phyloP scores from a whole-genome alignment of 2,329 filamentous ascomycete species.

The Diaporthe eres region DNA sequence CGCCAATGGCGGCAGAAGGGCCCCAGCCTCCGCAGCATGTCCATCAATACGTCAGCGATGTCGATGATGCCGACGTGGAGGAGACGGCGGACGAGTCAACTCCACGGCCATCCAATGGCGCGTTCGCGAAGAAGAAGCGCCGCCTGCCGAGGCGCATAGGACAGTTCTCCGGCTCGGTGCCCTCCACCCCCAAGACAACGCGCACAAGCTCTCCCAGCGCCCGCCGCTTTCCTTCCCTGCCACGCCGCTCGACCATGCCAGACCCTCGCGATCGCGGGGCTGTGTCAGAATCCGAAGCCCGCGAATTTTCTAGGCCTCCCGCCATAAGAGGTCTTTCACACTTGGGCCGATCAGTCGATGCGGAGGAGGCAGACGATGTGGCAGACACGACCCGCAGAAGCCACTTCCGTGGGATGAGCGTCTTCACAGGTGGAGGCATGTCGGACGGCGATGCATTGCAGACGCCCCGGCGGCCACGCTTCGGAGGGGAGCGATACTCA shows the following conservation, averaged over 20 bases:
- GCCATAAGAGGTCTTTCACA: constrained; percentile 39
- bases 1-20: constrained; percentile 39
- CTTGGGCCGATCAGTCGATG: constrained; percentile 54
- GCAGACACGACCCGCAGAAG: constrained; percentile 52
- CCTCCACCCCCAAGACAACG: constrained; percentile 71
- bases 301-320: constrained; percentile 58
- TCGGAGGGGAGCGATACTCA: constrained; percentile 76
- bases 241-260: constrained; percentile 76
- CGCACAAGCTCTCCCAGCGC: constrained; percentile 59
- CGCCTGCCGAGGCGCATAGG: constrained; percentile 70
- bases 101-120: constrained; percentile 55
- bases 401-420: constrained; percentile 76
- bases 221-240: constrained; percentile 67
- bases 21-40: constrained; percentile 48
- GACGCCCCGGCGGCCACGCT: constrained; percentile 68
- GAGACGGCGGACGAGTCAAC: constrained; percentile 85
- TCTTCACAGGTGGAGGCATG: constrained; percentile 72
- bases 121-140: constrained; percentile 73
- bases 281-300: constrained; percentile 82
- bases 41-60: constrained; percentile 76
- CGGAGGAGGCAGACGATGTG: constrained; percentile 64
- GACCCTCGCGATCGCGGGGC: constrained; percentile 73
- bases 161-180: constrained; percentile 72
- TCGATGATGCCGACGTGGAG: constrained; percentile 80
- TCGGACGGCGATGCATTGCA: constrained; percentile 73